phyloP scores from a whole-genome alignment of 192 early-diverging fungal genomes.

The Coemansia nantahalensis region DNA sequence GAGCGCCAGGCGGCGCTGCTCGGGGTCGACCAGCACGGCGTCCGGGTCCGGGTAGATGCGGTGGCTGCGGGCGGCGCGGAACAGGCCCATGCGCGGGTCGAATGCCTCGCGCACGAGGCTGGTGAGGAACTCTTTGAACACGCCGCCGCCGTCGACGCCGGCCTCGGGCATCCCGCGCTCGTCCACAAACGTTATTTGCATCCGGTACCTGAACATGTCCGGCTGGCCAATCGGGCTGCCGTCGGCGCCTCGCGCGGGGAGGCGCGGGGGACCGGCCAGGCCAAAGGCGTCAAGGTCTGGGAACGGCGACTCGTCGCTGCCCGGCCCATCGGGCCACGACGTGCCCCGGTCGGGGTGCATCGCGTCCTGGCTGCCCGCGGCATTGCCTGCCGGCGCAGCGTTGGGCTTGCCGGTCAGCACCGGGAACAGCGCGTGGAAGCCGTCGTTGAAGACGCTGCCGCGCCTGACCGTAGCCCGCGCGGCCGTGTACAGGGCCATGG shows the following conservation, averaged over 20 bases:
- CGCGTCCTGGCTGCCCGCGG: background rate
- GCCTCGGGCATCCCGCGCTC: constrained; percentile 81
- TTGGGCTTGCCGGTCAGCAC: constrained; percentile 44
- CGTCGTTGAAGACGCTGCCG: constrained; percentile 87
- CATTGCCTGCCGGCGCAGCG: background rate
- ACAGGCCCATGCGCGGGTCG: constrained; percentile 66
- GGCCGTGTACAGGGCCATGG: background rate
- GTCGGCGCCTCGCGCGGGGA: no score
- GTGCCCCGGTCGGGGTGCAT: background rate
- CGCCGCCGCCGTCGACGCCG: constrained; percentile 95
- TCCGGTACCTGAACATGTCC: constrained; percentile 69
- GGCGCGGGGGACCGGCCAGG: no score
- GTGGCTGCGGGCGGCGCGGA: constrained; percentile 64
- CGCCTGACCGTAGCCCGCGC: constrained; percentile 65
- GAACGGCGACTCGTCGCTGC: background rate
- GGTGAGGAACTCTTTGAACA: constrained; percentile 98
- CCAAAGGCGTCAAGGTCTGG: constrained; percentile 1
- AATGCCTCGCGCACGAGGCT: constrained; percentile 72
- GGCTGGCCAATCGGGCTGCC: constrained; percentile 14
- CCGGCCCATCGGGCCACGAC: background rate
- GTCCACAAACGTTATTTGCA: constrained; percentile 85
- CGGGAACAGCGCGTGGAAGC: constrained; percentile 67
- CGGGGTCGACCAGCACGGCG: constrained; percentile 24
- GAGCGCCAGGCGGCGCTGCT: constrained; percentile 43
- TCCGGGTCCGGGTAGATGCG: constrained; percentile 73